Percentiles rank a stretch among this genome's conserved stretches.
Evolutionary conservation across 2,329 filamentous ascomycete genomes (phyloP).

Genomic region (Xylariales sp.): DNA sequence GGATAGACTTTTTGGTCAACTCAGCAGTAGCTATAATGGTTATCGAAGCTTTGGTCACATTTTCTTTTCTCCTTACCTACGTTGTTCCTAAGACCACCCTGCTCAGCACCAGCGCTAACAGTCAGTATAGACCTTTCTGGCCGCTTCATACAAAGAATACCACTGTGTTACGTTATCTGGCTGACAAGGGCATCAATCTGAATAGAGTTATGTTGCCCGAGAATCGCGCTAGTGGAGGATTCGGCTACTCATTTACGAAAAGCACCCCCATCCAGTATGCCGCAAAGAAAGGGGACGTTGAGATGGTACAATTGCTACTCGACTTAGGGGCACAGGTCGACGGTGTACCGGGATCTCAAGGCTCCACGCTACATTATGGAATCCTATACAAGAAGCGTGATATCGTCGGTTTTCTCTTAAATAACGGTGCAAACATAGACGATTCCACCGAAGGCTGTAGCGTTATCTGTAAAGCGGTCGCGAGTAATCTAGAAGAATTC

Average conservation of each 20-base stretch:
- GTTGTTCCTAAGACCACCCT: no score
- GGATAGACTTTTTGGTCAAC: no score
- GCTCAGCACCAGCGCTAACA: no score
- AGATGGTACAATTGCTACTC: not conserved
- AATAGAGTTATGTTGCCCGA: not conserved
- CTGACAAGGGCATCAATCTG: not conserved
- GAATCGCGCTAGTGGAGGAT: not conserved
- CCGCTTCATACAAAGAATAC: not conserved
- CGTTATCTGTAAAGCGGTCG: not conserved
- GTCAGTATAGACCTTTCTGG: not conserved
- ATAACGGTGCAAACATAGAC: not conserved
- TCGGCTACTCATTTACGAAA: not conserved
- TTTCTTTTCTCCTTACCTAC: no score
- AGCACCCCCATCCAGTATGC: not conserved
- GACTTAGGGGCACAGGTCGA: not conserved
- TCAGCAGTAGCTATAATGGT: no score
- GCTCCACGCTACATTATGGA: not conserved
- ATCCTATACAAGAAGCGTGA: not conserved
- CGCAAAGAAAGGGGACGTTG: not conserved
- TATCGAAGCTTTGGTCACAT: no score
- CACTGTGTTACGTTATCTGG: not conserved
- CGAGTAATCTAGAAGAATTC: not conserved
- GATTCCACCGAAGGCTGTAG: not conserved
- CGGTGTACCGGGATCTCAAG: not conserved
- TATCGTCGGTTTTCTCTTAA: constrained; percentile 8